Conservation (phyloP, 768 basidiomycete genomes). For the Crassisporium funariophilum region DNA sequence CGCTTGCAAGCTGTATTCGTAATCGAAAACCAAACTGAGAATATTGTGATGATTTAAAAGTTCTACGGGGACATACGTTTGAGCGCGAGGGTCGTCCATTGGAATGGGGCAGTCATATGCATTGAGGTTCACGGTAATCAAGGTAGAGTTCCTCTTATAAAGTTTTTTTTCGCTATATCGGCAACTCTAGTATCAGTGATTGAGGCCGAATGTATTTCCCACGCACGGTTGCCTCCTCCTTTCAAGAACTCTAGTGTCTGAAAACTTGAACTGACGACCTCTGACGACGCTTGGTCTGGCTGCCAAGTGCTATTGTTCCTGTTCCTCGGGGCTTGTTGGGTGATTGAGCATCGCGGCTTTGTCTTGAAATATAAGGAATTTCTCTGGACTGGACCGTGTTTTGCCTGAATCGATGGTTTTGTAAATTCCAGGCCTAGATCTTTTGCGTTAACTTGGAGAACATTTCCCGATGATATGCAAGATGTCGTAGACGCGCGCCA, state of each 20-base stretch:
- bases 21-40: slow-evolving; percentile 3
- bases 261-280: background rate
- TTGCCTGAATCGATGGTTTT: too few relatives aligned
- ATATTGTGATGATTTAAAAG: background rate
- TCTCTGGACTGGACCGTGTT: too few relatives aligned
- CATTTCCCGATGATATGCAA: too few relatives aligned
- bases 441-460: too few relatives aligned
- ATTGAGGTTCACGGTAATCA: slow-evolving; percentile 20
- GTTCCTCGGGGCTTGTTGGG: too few relatives aligned
- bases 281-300: background rate
- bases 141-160: slow-evolving; percentile 11
- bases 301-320: too few relatives aligned
- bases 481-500: too few relatives aligned
- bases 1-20: slow-evolving; percentile 52
- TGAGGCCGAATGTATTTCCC: slow-evolving; percentile 16
- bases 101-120: slow-evolving; percentile 13
- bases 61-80: slow-evolving; percentile 38
- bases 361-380: too few relatives aligned
- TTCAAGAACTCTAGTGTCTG: background rate
- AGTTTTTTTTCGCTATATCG: slow-evolving; percentile 19
- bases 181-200: slow-evolving; percentile 5
- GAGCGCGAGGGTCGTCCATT: slow-evolving; percentile 41
- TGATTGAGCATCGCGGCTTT: too few relatives aligned
- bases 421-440: too few relatives aligned
- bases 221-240: slow-evolving; percentile 17